These are phyloP conservation scores for Colletotrichum sidae DNA, from an alignment of 2,329 filamentous ascomycete genomes.

Conservation along the genomic window DNA sequence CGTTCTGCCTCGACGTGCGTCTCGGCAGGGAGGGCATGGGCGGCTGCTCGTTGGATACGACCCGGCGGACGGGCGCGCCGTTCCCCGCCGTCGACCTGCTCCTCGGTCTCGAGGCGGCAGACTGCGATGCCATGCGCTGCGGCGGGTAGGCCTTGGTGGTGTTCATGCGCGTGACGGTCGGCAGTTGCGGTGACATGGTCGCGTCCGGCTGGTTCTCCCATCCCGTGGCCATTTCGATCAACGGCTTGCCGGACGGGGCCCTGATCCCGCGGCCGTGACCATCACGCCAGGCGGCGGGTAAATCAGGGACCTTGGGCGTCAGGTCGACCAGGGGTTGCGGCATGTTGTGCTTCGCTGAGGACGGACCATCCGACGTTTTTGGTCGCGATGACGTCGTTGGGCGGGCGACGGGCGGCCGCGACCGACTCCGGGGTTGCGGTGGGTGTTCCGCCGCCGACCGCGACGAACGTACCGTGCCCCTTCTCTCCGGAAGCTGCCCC, in stretches of 20 bases:
- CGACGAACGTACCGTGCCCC: conserved; percentile 51
- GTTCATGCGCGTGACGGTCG: conserved; percentile 31
- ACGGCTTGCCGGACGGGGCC: conserved; percentile 53
- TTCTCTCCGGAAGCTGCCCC: conserved; percentile 48
- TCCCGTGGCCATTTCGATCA: conserved; percentile 59
- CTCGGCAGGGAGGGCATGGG: conserved; percentile 37
- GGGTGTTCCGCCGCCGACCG: conserved; percentile 28
- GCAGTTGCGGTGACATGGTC: conserved; percentile 25
- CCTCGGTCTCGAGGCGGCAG: conserved; percentile 26
- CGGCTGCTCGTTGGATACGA: conserved; percentile 37
- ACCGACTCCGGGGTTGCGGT: conserved; percentile 34
- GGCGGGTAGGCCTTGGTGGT: conserved; percentile 33
- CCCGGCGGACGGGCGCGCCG: conserved; percentile 24
- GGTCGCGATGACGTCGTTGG: conserved; percentile 43
- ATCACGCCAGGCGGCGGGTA: conserved; percentile 68
- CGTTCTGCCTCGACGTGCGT: conserved; percentile 29
- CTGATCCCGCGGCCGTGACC: conserved; percentile 63
- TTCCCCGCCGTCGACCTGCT: conserved; percentile 35
- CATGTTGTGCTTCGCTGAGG: conserved; percentile 44
- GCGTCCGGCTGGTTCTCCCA: conserved; percentile 28
- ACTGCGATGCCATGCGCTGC: conserved; percentile 35
- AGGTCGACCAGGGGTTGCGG: conserved; percentile 76
- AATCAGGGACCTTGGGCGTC: conserved; percentile 72
- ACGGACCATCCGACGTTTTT: conserved; percentile 36
- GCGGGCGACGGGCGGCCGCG: conserved; percentile 36